Evolutionary conservation across 228 moss, liverwort and hornwort genomes (phyloP).

Genomic region (Sphagnum magellanicum): DNA sequence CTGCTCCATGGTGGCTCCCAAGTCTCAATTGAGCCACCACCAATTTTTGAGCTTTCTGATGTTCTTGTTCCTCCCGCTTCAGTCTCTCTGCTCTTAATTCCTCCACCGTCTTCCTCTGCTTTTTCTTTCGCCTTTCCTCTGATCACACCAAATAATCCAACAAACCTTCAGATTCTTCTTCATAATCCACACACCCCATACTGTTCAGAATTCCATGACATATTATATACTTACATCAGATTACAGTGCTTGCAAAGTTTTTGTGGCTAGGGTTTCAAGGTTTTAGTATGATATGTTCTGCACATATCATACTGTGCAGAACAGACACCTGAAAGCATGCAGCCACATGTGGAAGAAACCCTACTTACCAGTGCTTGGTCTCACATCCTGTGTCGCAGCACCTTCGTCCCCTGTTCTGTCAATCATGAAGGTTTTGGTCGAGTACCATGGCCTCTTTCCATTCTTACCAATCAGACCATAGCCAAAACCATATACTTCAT

Average conservation of each 20-base stretch:
- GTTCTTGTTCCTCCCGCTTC: slow-evolving; percentile 75
- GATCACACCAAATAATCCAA: not conserved
- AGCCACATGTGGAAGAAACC: slow-evolving; percentile 2
- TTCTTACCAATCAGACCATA: slow-evolving; percentile 65
- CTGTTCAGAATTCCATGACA: not conserved
- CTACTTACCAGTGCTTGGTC: slow-evolving; percentile 26
- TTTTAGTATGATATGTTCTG: slow-evolving; percentile 6
- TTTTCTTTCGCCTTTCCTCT: slow-evolving; percentile 7
- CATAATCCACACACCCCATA: not conserved
- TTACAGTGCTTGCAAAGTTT: not conserved
- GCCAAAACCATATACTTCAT: slow-evolving; percentile 76
- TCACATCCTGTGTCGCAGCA: slow-evolving; percentile 13
- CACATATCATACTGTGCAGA: not conserved
- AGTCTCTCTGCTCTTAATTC: slow-evolving; percentile 78
- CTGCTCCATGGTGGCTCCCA: slow-evolving; percentile 29
- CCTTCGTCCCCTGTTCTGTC: slow-evolving; percentile 24
- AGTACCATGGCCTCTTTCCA: slow-evolving; percentile 77
- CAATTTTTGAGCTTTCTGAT: slow-evolving; percentile 51
- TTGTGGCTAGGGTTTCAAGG: not conserved
- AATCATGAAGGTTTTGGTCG: slow-evolving; percentile 66
- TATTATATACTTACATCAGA: not conserved
- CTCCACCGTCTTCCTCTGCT: slow-evolving; percentile 48
- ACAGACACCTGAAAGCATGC: not conserved
- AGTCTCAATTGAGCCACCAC: slow-evolving; percentile 29
- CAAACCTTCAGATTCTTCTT: not conserved